These are phyloP conservation scores for Kwoniella sp. DNA, from an alignment of 768 basidiomycete species.

Conservation along the genomic window DNA sequence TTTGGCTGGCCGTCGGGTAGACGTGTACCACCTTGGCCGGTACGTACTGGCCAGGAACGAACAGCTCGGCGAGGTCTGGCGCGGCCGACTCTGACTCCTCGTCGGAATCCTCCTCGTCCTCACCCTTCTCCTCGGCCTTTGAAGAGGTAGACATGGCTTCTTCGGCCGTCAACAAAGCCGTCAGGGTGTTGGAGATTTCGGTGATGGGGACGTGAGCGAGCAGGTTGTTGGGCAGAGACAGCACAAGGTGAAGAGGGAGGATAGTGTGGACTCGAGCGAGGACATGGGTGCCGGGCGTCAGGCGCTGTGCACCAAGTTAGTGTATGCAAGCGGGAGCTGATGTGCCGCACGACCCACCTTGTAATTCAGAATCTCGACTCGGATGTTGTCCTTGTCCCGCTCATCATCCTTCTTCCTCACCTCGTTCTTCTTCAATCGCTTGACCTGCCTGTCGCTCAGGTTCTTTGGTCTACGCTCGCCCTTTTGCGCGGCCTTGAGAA, in stretches of 20 bases:
- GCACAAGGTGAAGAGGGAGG: slow-evolving; percentile 78
- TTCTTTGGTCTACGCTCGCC: slow-evolving; percentile 52
- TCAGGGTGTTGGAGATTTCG: slow-evolving; percentile 76
- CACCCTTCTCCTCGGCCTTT: slow-evolving; percentile 54
- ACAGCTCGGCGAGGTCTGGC: slow-evolving; percentile 72
- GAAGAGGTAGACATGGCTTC: slow-evolving; percentile 42
- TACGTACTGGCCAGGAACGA: slow-evolving; percentile 78
- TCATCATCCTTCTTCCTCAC: slow-evolving; percentile 31
- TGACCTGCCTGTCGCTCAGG: slow-evolving; percentile 46
- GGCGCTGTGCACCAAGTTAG: slow-evolving; percentile 66
- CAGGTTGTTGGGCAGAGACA: slow-evolving; percentile 94
- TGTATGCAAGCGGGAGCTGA: slow-evolving; percentile 10
- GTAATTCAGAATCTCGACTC: slow-evolving; percentile 86
- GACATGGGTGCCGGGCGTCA: slow-evolving; percentile 77
- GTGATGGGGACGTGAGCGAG: slow-evolving; percentile 92
- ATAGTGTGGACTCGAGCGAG: slow-evolving; percentile 81
- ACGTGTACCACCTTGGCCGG: slow-evolving; percentile 69
- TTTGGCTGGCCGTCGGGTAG: slow-evolving; percentile 61
- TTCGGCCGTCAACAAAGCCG: slow-evolving; percentile 63
- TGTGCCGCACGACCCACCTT: slow-evolving; percentile 57
- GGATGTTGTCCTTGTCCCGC: slow-evolving; percentile 55
- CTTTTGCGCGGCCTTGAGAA: slow-evolving; percentile 5
- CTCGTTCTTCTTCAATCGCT: slow-evolving; percentile 48
- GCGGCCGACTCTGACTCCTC: slow-evolving; percentile 28
- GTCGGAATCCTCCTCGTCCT: slow-evolving; percentile 56